These are phyloP conservation scores for Lanmaoa rubissima DNA, from an alignment of 768 basidiomycete species.

Conservation along the genomic window DNA sequence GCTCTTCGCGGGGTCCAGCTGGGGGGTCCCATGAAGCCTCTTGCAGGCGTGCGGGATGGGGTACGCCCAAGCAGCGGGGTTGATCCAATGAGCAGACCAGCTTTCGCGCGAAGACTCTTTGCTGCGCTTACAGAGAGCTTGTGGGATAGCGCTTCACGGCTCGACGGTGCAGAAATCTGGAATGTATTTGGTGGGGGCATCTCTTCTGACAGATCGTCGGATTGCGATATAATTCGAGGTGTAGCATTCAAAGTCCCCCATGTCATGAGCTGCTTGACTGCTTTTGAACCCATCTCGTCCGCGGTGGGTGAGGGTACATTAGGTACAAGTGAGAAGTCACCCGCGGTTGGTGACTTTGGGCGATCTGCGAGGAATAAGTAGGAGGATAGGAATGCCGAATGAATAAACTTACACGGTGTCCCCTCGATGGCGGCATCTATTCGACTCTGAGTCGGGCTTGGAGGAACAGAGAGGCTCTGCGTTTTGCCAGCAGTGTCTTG, in stretches of 20 bases:
- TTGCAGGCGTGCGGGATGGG: conserved; percentile 37
- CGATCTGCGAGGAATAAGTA: conserved; percentile 49
- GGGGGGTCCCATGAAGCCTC: conserved; percentile 70
- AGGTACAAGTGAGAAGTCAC: conserved; percentile 75
- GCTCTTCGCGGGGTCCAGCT: conserved; percentile 74
- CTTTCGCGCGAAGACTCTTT: conserved; percentile 76
- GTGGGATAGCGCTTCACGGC: conserved; percentile 78
- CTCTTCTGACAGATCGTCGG: conserved; percentile 51
- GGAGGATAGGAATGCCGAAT: neutral
- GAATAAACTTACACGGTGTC: conserved; percentile 70
- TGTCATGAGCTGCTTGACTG: conserved; percentile 93
- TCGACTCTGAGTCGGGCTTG: conserved; percentile 87
- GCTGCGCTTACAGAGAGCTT: conserved; percentile 80
- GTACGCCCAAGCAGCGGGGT: conserved; percentile 28
- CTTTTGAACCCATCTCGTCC: conserved; percentile 71
- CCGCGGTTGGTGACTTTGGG: conserved; percentile 51
- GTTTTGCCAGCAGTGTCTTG: conserved; percentile 54
- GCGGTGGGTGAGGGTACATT: conserved; percentile 87
- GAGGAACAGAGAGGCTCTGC: conserved; percentile 55
- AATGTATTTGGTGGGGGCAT: conserved; percentile 57
- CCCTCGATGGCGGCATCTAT: conserved; percentile 93
- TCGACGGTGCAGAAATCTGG: conserved; percentile 71
- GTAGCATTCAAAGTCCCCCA: conserved; percentile 94
- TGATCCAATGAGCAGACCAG: conserved; percentile 52
- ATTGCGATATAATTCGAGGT: conserved; percentile 76